Percentiles rank a stretch among this genome's conserved stretches.
Evolutionary conservation across 1,284 basidiomycete species (phyloP).

Genomic region (Cutaneotrichosporon dermatis): DNA sequence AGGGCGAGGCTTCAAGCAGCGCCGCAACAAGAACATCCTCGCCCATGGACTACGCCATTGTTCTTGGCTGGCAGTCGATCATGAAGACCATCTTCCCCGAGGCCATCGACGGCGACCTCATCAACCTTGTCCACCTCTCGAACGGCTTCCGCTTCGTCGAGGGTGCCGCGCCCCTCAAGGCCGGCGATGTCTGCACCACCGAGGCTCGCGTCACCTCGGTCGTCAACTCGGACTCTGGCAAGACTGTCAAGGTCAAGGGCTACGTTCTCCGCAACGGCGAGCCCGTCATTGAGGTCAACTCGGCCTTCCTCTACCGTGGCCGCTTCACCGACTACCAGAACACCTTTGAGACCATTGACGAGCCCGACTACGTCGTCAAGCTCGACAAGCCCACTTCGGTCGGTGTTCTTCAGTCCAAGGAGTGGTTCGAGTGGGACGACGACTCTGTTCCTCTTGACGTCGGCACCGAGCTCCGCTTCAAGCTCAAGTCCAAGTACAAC

Average conservation of each 20-base stretch:
- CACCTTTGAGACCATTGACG: slow-evolving; percentile 89
- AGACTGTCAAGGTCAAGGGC: slow-evolving; percentile 88
- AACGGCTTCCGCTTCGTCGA: slow-evolving; percentile 90
- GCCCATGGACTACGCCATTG: slow-evolving; percentile 99
- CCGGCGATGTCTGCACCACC: slow-evolving; percentile 84
- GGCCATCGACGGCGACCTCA: slow-evolving; percentile 81
- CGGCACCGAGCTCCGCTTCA: slow-evolving; percentile 84
- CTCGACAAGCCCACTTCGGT: slow-evolving; percentile 73
- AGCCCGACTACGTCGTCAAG: slow-evolving; percentile 78
- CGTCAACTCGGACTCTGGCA: slow-evolving; percentile 85
- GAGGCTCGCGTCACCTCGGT: slow-evolving; percentile 86
- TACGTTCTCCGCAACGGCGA: slow-evolving; percentile 69
- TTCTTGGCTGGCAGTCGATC: slow-evolving; percentile 95
- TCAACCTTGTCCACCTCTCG: slow-evolving; percentile 93
- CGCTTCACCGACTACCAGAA: slow-evolving; percentile 88
- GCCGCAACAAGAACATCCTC: slow-evolving; percentile 63
- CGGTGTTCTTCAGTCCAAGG: slow-evolving; percentile 88
- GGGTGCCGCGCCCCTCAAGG: slow-evolving; percentile 69
- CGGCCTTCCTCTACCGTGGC: slow-evolving; percentile 95
- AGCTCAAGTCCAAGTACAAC: slow-evolving; percentile 73
- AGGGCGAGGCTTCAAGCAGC: slow-evolving; percentile 81
- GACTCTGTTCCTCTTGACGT: slow-evolving; percentile 70
- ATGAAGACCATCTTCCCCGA: slow-evolving; percentile 96
- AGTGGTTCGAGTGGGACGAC: slow-evolving; percentile 96
- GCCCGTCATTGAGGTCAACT: slow-evolving; percentile 87